A percentile compares a stretch with the other conserved stretches of the same genome.
These are phyloP conservation scores for Arctostaphylos glauca DNA, from an alignment of 148 eudicot genomes.

Conservation along the genomic window DNA sequence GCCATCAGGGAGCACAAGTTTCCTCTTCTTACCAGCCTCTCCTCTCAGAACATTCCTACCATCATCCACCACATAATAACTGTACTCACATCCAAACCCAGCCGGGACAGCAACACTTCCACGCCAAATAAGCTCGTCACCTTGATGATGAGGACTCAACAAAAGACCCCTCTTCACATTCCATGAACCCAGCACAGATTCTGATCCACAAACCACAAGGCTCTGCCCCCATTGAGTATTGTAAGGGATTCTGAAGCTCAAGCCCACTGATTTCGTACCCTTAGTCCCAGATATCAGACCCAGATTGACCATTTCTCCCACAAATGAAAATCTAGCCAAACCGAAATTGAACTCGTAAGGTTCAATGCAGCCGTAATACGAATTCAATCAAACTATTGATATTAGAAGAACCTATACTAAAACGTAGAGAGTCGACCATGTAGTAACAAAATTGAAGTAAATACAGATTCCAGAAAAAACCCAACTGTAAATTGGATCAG, in stretches of 20 bases:
- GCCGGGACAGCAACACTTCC: slow-evolving; percentile 57
- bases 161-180: slow-evolving; percentile 70
- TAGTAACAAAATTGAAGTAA: background rate
- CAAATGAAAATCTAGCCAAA: slow-evolving; percentile 29
- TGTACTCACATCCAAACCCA: slow-evolving; percentile 70
- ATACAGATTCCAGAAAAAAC: background rate
- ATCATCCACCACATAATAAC: slow-evolving; percentile 89
- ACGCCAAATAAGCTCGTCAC: slow-evolving; percentile 84
- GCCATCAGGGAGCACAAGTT: slow-evolving; percentile 51
- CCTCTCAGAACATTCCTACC: slow-evolving; percentile 68
- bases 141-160: slow-evolving; percentile 64
- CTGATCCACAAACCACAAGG: slow-evolving; percentile 82
- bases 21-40: slow-evolving; percentile 79
- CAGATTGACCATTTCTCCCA: slow-evolving; percentile 53
- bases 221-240: slow-evolving; percentile 92
- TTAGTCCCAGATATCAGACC: slow-evolving; percentile 45
- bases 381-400: background rate
- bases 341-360: slow-evolving; percentile 14
- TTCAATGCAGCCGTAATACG: background rate
- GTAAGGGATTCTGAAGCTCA: slow-evolving; percentile 80
- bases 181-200: slow-evolving; percentile 82
- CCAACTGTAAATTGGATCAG: background rate
- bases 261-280: slow-evolving; percentile 43
- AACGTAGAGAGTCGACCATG: background rate
- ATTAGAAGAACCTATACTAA: background rate